These are phyloP conservation scores for Cystobasidium onofrii DNA, from an alignment of 768 basidiomycete species.

Conservation along the genomic window DNA sequence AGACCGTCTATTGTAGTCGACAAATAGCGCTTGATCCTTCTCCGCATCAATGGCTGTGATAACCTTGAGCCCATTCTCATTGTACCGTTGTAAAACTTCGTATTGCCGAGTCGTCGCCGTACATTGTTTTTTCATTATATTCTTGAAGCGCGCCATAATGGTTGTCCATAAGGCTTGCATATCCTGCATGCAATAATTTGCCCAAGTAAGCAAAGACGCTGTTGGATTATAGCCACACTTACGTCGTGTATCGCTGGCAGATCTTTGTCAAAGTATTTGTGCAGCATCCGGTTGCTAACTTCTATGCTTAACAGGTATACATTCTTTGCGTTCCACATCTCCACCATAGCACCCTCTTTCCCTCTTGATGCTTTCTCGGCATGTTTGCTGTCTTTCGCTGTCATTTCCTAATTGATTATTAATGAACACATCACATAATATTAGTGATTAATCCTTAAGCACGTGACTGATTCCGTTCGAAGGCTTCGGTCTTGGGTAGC, in stretches of 20 bases:
- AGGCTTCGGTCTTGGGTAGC: not conserved
- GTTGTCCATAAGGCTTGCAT: conserved; percentile 28
- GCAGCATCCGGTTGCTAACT: conserved; percentile 20
- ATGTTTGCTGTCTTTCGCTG: not conserved
- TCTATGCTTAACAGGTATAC: conserved; percentile 19
- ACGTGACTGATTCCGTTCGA: not conserved
- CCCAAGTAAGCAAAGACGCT: no score
- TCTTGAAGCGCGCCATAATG: not conserved
- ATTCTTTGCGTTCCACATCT: conserved; percentile 30
- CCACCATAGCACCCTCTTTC: not conserved
- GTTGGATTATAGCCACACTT: not conserved
- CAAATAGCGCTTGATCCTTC: conserved; percentile 21
- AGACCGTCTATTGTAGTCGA: conserved; percentile 20
- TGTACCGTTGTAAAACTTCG: conserved; percentile 18
- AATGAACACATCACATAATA: not conserved
- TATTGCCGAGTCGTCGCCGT: conserved; percentile 11
- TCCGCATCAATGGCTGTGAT: conserved; percentile 10
- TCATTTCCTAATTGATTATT: not conserved
- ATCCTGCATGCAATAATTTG: no score
- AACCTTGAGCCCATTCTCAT: not conserved
- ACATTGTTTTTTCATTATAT: conserved; percentile 12
- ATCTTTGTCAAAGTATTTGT: conserved; percentile 29
- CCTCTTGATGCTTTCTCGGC: conserved; percentile 11
- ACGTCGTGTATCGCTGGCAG: conserved; percentile 26
- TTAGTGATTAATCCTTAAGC: not conserved